Conservation (phyloP, 306 rosid species). For the Aeschynomene evenia region DNA sequence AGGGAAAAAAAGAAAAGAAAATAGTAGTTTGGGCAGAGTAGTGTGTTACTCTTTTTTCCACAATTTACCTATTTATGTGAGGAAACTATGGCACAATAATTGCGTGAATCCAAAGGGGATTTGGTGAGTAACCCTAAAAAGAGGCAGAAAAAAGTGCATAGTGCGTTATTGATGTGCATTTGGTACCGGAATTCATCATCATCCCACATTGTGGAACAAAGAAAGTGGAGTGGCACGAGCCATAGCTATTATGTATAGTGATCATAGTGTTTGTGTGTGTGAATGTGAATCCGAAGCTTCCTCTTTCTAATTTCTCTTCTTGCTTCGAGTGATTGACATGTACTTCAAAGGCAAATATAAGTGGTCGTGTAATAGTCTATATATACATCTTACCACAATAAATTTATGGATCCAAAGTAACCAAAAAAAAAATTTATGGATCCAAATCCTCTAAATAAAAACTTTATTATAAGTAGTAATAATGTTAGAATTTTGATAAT, state of each 20-base stretch:
- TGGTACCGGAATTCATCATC: conserved; percentile 5
- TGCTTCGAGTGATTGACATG: not conserved
- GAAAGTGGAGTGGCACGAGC: conserved; percentile 7
- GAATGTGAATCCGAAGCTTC: not conserved
- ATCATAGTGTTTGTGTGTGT: not conserved
- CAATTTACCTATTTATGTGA: not conserved
- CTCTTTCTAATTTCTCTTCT: not conserved
- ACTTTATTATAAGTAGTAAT: no score
- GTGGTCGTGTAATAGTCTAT: not conserved
- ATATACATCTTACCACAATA: not conserved
- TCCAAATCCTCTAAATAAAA: not conserved
- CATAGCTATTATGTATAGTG: not conserved
- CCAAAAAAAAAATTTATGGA: not conserved
- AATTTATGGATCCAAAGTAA: not conserved
- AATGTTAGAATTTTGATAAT: no score
- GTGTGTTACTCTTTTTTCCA: not conserved
- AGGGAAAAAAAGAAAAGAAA: not conserved
- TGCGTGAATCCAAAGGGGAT: conserved; percentile 16
- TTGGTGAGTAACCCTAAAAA: conserved; percentile 5
- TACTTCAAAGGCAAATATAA: not conserved
- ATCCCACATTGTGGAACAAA: conserved; percentile 18
- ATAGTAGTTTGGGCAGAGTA: no score
- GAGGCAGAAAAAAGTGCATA: conserved; percentile 15
- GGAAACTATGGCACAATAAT: conserved; percentile 1
- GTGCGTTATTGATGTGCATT: not conserved